Conservation (phyloP, 495 filamentous ascomycete genomes). For the Recurvomyces mirabilis region DNA sequence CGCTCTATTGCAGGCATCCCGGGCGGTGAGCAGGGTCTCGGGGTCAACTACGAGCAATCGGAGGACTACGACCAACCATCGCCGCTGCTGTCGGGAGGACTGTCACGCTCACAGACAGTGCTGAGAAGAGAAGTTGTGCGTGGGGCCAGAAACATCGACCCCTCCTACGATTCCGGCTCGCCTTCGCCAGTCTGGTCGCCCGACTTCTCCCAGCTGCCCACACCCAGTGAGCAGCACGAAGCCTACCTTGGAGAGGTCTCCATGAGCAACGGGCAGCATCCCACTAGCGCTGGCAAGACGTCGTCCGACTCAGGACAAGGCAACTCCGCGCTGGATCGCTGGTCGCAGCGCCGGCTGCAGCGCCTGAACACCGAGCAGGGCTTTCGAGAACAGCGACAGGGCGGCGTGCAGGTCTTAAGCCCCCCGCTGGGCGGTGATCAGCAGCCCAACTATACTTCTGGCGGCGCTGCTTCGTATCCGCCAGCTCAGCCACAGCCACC, state of each 20-base stretch:
- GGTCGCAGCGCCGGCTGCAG: slow-evolving; percentile 17
- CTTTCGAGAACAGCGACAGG: slow-evolving; percentile 21
- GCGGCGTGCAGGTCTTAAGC: slow-evolving; percentile 5
- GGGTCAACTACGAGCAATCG: neutral
- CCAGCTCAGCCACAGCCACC: slow-evolving; percentile 10
- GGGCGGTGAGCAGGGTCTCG: neutral
- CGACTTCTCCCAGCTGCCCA: slow-evolving; percentile 9
- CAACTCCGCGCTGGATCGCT: slow-evolving; percentile 16
- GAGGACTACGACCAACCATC: slow-evolving; percentile 6
- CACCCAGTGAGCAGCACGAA: slow-evolving; percentile 13
- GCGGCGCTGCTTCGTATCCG: neutral
- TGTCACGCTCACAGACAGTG: slow-evolving; percentile 14
- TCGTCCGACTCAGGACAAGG: slow-evolving; percentile 18
- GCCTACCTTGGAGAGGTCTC: neutral
- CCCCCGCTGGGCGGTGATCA: slow-evolving; percentile 10
- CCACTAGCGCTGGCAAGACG: slow-evolving; percentile 7
- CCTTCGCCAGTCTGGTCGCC: slow-evolving; percentile 16
- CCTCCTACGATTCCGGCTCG: neutral
- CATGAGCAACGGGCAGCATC: slow-evolving; percentile 10
- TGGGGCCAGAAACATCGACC: neutral
- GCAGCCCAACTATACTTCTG: slow-evolving; percentile 5
- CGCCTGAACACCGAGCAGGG: slow-evolving; percentile 22
- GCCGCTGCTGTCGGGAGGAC: slow-evolving; percentile 7
- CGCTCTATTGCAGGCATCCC: slow-evolving; percentile 16
- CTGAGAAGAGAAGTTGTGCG: slow-evolving; percentile 11